Evolutionary conservation across 441 rosid species (phyloP), one percentile per base, ranked within the genome.

Genomic region (Adansonia grandidieri): DNA sequence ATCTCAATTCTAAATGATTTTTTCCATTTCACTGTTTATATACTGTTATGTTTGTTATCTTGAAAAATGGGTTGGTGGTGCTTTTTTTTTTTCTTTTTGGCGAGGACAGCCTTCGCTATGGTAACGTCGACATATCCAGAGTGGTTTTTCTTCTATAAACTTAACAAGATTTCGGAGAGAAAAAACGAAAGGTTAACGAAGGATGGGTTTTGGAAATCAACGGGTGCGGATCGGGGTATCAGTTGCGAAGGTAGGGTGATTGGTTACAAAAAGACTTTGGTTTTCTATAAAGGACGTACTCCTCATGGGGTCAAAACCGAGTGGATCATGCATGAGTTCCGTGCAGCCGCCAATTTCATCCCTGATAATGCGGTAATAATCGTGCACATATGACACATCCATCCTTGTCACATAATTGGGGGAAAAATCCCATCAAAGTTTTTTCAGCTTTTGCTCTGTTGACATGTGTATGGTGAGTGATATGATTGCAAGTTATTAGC

Each of bases 271-370:
- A 88, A 66, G 83, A 86, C 80, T 9, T 74, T 93, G 79, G 88
- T 86, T 81, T 91, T 84, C 75, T 28, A 84, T 69, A 0, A 0
- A n/a, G 89, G 86, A 17, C 85, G 80, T 32, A 14, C 53, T 24
- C 65, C 85, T 24, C 65, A 22, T 0, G 87, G 82, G 11, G 56
- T 60, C 20, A 81, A 66, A 75, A 81, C 91, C 19, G 62, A 60
- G 2, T 93, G 97, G 97, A 50, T 85, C 51, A 90, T 91, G 75
- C 93, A 89, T 13, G 93, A 93, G 79, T 93, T 85, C 51, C 82
- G 69, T 5, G 77, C 82, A 63, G 50, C 71, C 4, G 60, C 71
- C 61, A 45, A 17, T 65, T 56, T 17, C 42, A 1, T 44, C n/a
- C 68, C 74, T 28, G 22, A 58, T 28, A 58, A 57, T 45, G 47